phyloP scores from a whole-genome alignment of 345 rosid species.

The Hibiscus tridactylites region DNA sequence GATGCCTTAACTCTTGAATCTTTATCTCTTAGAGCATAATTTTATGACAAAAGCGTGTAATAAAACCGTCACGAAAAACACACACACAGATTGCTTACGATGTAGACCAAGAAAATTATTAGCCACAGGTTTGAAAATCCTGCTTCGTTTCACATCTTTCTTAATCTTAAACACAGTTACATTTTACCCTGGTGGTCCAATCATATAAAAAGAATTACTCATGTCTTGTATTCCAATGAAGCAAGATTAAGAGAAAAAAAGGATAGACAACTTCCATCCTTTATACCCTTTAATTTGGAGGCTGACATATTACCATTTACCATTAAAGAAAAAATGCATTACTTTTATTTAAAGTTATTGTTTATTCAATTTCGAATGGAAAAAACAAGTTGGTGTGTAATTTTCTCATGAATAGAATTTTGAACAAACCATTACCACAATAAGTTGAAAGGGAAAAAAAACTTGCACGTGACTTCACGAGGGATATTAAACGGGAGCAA shows the following conservation, averaged over 20 bases:
- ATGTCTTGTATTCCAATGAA: no score
- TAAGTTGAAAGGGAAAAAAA: background rate
- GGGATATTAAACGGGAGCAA: background rate
- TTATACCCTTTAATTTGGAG: background rate
- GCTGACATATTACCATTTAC: conserved; percentile 6
- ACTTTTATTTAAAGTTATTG: background rate
- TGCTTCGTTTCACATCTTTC: background rate
- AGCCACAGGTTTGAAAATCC: background rate
- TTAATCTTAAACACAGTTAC: background rate
- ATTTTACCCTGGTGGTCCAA: no score
- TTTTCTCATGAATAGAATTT: conserved; percentile 1
- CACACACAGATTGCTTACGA: background rate
- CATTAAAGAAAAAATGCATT: background rate
- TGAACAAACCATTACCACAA: background rate
- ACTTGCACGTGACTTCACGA: background rate
- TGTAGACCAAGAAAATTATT: background rate
- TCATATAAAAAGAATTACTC: no score
- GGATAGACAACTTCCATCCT: background rate
- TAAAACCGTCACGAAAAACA: background rate
- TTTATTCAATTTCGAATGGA: background rate
- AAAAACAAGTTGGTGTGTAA: background rate
- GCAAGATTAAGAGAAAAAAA: no score
- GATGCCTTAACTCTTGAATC: background rate
- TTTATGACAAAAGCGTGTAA: background rate
- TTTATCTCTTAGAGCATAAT: background rate